Conservation (phyloP, 768 basidiomycete genomes). For the Termitomyces sp. region DNA sequence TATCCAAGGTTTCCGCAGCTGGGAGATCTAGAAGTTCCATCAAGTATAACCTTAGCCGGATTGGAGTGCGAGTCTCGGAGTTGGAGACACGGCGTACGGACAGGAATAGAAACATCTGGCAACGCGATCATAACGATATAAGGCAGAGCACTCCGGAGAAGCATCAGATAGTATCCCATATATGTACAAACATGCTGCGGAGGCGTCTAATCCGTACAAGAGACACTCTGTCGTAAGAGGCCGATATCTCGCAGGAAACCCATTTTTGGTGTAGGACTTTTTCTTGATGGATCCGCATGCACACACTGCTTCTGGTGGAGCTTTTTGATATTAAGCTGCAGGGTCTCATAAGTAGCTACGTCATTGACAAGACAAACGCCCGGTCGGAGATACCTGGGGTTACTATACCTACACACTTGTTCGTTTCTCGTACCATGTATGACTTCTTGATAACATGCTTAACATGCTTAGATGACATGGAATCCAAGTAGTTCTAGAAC, state of each 20-base stretch:
- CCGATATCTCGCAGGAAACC: background rate
- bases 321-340: background rate
- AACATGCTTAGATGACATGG: too few relatives aligned
- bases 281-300: too few relatives aligned
- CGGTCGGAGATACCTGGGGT: background rate
- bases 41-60: conserved; percentile 5
- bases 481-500: background rate
- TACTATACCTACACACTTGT: too few relatives aligned
- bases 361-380: background rate
- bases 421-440: too few relatives aligned
- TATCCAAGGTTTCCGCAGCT: conserved; percentile 14
- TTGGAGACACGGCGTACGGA: conserved; percentile 6
- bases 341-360: background rate
- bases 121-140: conserved; percentile 6
- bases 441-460: too few relatives aligned
- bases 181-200: background rate
- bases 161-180: background rate
- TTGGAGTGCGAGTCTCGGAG: conserved; percentile 17
- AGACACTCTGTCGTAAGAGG: background rate
- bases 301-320: background rate
- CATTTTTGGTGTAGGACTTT: background rate
- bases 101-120: conserved; percentile 7
- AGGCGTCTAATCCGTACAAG: background rate
- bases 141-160: background rate
- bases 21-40: conserved; percentile 3